Evolutionary conservation across 257 asterid species (phyloP), one percentile per base, ranked within the genome.

Genomic region (Solanum tacnaense): DNA sequence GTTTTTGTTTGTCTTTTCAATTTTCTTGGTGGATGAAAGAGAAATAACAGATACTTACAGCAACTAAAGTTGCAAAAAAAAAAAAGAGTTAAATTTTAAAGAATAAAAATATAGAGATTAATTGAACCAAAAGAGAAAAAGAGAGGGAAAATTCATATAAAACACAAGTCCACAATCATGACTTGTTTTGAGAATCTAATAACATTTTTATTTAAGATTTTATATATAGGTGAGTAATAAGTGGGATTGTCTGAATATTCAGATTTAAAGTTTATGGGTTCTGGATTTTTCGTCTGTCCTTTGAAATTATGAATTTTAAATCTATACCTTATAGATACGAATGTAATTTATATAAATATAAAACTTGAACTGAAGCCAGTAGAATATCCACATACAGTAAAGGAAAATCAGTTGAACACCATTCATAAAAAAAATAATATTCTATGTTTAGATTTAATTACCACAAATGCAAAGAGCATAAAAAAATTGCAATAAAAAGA

Each of bases 401-500:
- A 13, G 56, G 1, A 46, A 13, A 15, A 5, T 49, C 7, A 49
- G 3, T 15, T 16, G 10, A 52, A 52, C 10, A 52, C 3, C 8
- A 2, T 52, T 52, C 4, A 18, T 18, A 0, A 1, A 18, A 18
- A 5, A 56, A 56, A 56, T 56, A 6, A 52, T 1, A 49, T 49
- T 13, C 21, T 49, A 5, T 15, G 58, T 5, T 49, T 46, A 46
- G 18, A 46, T 46, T 13, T 46, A 46, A 46, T 46, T 2, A 13
- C 7, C 23, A 52, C 1, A 52, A 52, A 52, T 6, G 62, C 62
- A 52, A 52, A 16, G 60, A 52, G 9, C 60, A 52, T 52, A 52
- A 52, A 49, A 52, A 52, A 18, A 1, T 81, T 73, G 90, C 85
- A 89, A 89, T 90, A 87, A 87, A 90, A 46, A 84, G 86, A 46